Evolutionary conservation across 352 stramenopile genomes (phyloP).

Genomic region (Phytophthora fragariaefolia): DNA sequence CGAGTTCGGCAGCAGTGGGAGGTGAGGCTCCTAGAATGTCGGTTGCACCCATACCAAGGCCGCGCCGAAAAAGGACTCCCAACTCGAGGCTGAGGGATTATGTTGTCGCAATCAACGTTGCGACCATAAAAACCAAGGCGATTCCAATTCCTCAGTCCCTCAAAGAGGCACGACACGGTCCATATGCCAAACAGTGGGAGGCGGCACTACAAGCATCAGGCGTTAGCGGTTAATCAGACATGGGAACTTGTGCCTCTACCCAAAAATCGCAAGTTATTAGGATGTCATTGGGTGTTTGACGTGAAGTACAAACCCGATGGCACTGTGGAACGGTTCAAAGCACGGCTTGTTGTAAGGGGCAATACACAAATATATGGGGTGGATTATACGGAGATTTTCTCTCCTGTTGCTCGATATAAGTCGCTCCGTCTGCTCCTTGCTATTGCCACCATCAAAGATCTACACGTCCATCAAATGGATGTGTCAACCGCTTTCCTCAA

Average conservation of each 20-base stretch:
- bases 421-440: constrained; percentile 5
- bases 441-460: neutral
- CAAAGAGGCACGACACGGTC: neutral
- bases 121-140: neutral
- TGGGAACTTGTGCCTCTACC: neutral
- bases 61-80: too few relatives aligned
- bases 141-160: neutral
- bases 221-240: neutral
- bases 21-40: too few relatives aligned
- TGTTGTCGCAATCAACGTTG: neutral
- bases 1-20: too few relatives aligned
- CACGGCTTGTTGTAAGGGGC: neutral
- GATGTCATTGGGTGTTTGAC: constrained; percentile 15
- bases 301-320: constrained; percentile 10
- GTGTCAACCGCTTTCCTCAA: constrained; percentile 19
- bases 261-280: constrained; percentile 10
- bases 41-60: too few relatives aligned
- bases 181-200: neutral
- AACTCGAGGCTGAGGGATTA: too few relatives aligned
- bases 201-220: neutral
- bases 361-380: constrained; percentile 18
- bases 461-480: constrained; percentile 1
- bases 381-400: constrained; percentile 14
- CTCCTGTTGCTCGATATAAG: constrained; percentile 11
- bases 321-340: neutral